Percentiles rank a stretch among this genome's conserved stretches.
Conservation (phyloP, 768 basidiomycete species). For the Cyathus striatus region DNA sequence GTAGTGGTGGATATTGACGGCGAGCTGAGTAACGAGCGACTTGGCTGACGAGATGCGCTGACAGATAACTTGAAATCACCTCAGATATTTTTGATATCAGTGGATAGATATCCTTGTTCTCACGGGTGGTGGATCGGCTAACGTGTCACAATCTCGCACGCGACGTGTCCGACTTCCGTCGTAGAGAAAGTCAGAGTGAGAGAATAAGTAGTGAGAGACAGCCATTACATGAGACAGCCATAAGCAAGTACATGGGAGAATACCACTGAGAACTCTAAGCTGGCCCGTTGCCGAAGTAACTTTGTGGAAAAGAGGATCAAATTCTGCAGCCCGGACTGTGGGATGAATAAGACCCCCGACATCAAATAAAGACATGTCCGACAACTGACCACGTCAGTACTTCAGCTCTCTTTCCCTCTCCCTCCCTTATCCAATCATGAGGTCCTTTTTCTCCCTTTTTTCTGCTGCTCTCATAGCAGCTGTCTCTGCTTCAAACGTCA, state of each 20-base stretch:
- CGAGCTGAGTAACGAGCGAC: constrained; percentile 8
- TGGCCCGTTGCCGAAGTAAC: too few relatives aligned
- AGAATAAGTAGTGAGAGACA: constrained; percentile 2
- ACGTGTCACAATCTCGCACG: neutral
- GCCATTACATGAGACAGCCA: too few relatives aligned
- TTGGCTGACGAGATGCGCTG: constrained; percentile 7
- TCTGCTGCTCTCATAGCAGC: constrained; percentile 49
- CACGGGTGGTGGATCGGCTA: too few relatives aligned
- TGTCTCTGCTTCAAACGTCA: constrained; percentile 73
- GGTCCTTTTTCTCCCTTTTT: constrained; percentile 49
- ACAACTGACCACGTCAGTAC: constrained; percentile 32
- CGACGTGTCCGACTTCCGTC: neutral
- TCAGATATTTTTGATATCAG: too few relatives aligned
- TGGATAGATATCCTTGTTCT: too few relatives aligned
- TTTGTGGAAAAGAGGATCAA: constrained; percentile 28
- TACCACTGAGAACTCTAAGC: too few relatives aligned
- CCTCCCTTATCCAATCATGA: constrained; percentile 44
- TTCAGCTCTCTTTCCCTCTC: constrained; percentile 6
- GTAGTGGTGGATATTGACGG: neutral
- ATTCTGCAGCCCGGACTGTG: too few relatives aligned
- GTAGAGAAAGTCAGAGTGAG: too few relatives aligned
- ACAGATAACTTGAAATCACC: too few relatives aligned
- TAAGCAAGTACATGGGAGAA: too few relatives aligned
- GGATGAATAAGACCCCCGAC: too few relatives aligned
- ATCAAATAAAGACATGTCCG: constrained; percentile 18